A percentile compares a stretch with the other conserved stretches of the same genome.
These are phyloP conservation scores for Evernia prunastri DNA, from an alignment of 495 filamentous ascomycete genomes.

Conservation along the genomic window DNA sequence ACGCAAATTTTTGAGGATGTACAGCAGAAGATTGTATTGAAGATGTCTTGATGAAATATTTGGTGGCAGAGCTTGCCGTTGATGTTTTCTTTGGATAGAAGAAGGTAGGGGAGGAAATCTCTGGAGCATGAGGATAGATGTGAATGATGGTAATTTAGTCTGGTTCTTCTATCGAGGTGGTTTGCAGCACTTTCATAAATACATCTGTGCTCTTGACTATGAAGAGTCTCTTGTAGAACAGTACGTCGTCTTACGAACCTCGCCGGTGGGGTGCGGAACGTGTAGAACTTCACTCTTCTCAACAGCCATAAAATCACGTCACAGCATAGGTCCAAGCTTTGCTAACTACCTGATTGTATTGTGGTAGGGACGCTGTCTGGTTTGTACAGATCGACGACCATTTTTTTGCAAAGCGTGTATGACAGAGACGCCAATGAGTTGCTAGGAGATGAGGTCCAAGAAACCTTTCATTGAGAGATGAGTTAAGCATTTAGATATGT, in stretches of 20 bases:
- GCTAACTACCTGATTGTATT: background rate
- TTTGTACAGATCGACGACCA: too few species aligned
- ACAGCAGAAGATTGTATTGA: background rate
- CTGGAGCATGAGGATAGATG: background rate
- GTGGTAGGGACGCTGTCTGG: background rate
- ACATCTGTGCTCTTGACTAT: background rate
- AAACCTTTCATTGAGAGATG: too few species aligned
- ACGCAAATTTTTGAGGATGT: background rate
- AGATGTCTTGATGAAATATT: background rate
- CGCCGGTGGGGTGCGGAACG: background rate
- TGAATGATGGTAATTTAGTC: background rate
- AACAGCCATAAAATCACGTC: background rate
- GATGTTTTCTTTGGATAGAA: background rate
- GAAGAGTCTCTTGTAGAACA: background rate
- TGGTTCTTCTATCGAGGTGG: too few species aligned
- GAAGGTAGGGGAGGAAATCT: background rate
- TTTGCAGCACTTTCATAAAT: background rate
- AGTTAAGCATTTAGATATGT: too few species aligned
- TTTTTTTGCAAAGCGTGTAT: too few species aligned
- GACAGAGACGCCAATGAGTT: background rate
- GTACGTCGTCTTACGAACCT: background rate
- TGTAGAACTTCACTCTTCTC: background rate
- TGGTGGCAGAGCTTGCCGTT: background rate
- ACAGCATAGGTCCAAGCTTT: background rate
- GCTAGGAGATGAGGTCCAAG: too few species aligned